Base-by-base conservation (phyloP, 768 basidiomycete species). In the Hypholoma sublateritium region DNA sequence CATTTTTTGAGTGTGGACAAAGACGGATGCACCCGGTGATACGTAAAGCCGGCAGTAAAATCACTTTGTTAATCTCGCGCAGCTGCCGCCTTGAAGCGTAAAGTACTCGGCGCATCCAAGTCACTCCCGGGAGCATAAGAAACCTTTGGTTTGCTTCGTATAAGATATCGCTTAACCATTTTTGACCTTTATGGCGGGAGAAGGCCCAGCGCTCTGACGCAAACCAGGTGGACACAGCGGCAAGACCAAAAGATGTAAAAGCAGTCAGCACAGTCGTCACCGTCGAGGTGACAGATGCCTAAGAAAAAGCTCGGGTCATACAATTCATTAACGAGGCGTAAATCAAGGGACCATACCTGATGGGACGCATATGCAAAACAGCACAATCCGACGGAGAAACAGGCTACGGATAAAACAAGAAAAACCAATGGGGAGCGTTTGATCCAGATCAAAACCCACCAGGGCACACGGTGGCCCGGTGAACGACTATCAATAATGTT, bases 401-500 rank as follows among this genome's bases (percentile, higher is more conserved):
- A 88, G 39, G 88, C 88, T 44, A 92, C 89, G 52, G 91, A 90
- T 68, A 92, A 78, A 57, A 92, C 89, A 45, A 92, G 82, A 74
- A 92, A 91, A 59, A 91, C 87, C 34, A 93, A 77, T 13, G 90
- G 90, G 5, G 89, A 89, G 35, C 89, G 78, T 67, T 91, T 92
- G 74, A 92, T 92, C 90, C 89, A 93, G 62, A 92, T 91, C 55
- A 89, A 72, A 43, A 89, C 87, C 87, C 88, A 89, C 88, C 88
- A 89, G 0, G 88, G 88, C 42, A 89, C 87, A 52, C 86, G 83
- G 68, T 89, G 83, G 8, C 86, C 84, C 17, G 88, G 88, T 36
- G 87, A 88, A 53, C 88, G 88, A 67, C 88, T 89, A 57, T 25
- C 43, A 35, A 46, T 32, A 49, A 14, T 53, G 34, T 47, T 32